Percentiles rank a stretch among this genome's conserved stretches.
Evolutionary conservation across 768 basidiomycete genomes (phyloP).

Genomic region (Leccinum imitatum): DNA sequence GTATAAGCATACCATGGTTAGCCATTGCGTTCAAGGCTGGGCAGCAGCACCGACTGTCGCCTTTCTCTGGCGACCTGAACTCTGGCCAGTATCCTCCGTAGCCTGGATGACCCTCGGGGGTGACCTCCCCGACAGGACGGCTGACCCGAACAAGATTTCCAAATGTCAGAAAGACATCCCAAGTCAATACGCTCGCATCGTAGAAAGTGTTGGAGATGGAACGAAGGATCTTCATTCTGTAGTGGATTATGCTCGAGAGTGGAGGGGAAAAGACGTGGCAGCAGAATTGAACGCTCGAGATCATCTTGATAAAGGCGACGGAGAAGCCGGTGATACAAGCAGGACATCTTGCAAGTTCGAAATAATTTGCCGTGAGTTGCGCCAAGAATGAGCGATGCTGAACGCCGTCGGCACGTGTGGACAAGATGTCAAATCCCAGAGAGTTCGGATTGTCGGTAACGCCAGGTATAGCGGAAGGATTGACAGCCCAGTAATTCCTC

Average conservation of each 20-base stretch:
- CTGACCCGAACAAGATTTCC: constrained; percentile 13
- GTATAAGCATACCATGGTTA: constrained; percentile 65
- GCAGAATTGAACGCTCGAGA: background rate
- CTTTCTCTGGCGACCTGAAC: constrained; percentile 53
- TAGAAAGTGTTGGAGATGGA: constrained; percentile 6
- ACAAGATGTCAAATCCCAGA: background rate
- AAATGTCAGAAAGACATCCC: constrained; percentile 16
- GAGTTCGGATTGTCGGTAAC: background rate
- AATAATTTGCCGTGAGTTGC: background rate
- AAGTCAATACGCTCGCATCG: constrained; percentile 1
- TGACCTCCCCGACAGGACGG: constrained; percentile 50
- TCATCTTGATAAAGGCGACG: constrained; percentile 8
- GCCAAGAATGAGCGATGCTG: background rate
- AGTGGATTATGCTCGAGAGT: background rate
- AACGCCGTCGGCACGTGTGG: background rate
- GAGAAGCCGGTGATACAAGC: background rate
- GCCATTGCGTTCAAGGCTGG: constrained; percentile 77
- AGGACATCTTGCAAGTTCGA: background rate
- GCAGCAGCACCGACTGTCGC: constrained; percentile 69
- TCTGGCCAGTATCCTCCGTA: constrained; percentile 67
- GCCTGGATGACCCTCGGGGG: constrained; percentile 52
- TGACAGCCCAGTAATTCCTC: too few relatives aligned
- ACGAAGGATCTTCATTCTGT: constrained; percentile 11
- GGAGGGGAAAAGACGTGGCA: background rate
- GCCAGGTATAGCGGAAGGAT: background rate